Evolutionary conservation across 306 rosid genomes (phyloP).

Genomic region (Herpetospermum pedunculosum): DNA sequence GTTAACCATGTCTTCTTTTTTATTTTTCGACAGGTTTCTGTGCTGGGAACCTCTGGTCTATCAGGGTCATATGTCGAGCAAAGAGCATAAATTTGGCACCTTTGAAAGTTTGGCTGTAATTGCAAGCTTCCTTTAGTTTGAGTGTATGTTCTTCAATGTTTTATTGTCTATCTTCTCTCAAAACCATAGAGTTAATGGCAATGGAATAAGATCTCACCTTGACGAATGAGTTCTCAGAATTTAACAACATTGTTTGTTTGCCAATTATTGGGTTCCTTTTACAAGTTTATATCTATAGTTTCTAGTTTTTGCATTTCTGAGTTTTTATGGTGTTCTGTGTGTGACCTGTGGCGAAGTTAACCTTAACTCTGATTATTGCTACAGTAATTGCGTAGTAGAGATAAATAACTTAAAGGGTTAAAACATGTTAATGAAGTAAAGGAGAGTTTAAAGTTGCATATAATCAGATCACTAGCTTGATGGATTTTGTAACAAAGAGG

Average conservation of each 20-base stretch:
- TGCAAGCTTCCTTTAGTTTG: constrained; percentile 19
- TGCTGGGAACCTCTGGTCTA: constrained; percentile 96
- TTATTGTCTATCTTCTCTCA: constrained; percentile 17
- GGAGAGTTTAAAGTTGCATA: neutral
- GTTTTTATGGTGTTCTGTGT: neutral
- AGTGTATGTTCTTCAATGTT: constrained; percentile 19
- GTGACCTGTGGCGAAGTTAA: neutral
- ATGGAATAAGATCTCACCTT: constrained; percentile 42
- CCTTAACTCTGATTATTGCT: neutral
- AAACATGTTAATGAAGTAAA: neutral
- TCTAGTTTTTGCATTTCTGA: neutral
- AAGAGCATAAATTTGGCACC: constrained; percentile 43
- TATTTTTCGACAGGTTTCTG: constrained; percentile 45
- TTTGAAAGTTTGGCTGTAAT: constrained; percentile 19
- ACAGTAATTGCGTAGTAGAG: neutral
- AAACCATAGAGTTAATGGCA: constrained; percentile 22
- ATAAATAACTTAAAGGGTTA: neutral
- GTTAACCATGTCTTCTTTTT: neutral
- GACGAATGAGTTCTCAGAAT: constrained; percentile 14
- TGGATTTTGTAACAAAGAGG: neutral
- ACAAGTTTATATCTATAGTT: neutral
- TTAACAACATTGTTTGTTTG: neutral
- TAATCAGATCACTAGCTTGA: neutral
- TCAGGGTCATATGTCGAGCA: constrained; percentile 91
- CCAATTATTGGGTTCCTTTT: neutral